Evolutionary conservation across 495 filamentous ascomycete species (phyloP).

Genomic region (Chaetomium tenue): DNA sequence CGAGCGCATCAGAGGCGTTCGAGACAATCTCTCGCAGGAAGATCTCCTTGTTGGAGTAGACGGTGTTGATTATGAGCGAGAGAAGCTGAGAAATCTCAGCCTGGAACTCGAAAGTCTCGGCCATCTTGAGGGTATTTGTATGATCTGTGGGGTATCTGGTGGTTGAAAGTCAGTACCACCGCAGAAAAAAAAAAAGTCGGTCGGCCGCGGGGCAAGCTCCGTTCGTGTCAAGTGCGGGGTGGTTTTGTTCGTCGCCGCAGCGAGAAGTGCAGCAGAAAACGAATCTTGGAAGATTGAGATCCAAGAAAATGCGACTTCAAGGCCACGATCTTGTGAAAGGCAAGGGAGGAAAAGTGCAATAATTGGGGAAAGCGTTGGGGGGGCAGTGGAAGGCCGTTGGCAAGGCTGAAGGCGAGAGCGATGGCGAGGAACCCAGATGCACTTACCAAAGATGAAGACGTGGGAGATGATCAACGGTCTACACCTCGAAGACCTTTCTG

Average conservation of each 20-base stretch:
- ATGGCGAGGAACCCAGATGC: not conserved
- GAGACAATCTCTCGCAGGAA: slow-evolving; percentile 97
- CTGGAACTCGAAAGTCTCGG: slow-evolving; percentile 99
- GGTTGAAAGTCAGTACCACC: slow-evolving; percentile 14
- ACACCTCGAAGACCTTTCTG: slow-evolving; percentile 21
- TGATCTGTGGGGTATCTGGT: slow-evolving; percentile 32
- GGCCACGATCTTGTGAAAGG: not conserved
- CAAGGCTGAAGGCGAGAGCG: slow-evolving; percentile 11
- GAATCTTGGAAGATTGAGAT: not conserved
- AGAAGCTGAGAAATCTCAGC: slow-evolving; percentile 99
- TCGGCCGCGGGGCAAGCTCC: not conserved
- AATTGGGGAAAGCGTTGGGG: not conserved
- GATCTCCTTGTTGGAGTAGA: slow-evolving; percentile 99
- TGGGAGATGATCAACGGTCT: slow-evolving; percentile 20
- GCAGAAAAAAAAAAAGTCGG: slow-evolving; percentile 6
- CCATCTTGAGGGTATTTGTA: slow-evolving; percentile 58
- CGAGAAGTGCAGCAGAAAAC: not conserved
- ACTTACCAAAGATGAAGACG: slow-evolving; percentile 29
- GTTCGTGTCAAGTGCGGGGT: slow-evolving; percentile 2
- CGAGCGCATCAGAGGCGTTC: slow-evolving; percentile 96
- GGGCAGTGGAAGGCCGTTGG: not conserved
- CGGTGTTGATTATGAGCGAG: slow-evolving; percentile 98
- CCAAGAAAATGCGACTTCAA: not conserved
- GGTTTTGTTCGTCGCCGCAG: not conserved
- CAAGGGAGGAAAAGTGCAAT: not conserved